phyloP scores from a whole-genome alignment of 2,329 filamentous ascomycete species.

The Thyridium curvatum region DNA sequence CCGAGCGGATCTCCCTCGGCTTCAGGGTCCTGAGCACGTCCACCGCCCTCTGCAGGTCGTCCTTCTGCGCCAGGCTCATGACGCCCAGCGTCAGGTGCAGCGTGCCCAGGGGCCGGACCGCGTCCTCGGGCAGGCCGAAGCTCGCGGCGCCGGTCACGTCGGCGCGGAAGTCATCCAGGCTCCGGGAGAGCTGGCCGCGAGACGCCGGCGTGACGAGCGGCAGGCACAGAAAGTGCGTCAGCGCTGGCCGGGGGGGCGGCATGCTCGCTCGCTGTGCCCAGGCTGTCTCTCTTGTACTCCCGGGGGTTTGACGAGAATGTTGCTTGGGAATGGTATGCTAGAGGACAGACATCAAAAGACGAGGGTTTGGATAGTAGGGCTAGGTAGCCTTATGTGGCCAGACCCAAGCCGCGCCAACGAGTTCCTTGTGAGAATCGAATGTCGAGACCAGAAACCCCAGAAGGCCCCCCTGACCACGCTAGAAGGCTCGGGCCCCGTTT shows the following conservation, averaged over 20 bases:
- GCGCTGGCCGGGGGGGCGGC: conserved; percentile 3
- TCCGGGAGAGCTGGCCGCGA: conserved; percentile 57
- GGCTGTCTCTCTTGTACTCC: too few relatives aligned
- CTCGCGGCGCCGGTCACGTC: conserved; percentile 41
- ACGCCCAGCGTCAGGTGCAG: conserved; percentile 84
- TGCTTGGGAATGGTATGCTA: too few relatives aligned
- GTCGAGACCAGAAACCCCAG: too few relatives aligned
- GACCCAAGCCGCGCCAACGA: too few relatives aligned
- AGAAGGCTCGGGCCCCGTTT: too few relatives aligned
- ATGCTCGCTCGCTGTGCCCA: not conserved
- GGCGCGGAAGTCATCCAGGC: conserved; percentile 54
- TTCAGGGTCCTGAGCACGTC: conserved; percentile 29
- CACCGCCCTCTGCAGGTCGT: conserved; percentile 30
- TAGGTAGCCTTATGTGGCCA: too few relatives aligned
- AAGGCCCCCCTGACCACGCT: too few relatives aligned
- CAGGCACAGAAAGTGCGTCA: conserved; percentile 71
- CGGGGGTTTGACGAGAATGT: too few relatives aligned
- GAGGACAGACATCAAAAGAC: too few relatives aligned
- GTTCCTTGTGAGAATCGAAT: too few relatives aligned
- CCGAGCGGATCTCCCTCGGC: conserved; percentile 31
- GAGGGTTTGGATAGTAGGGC: too few relatives aligned
- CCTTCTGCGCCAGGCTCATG: conserved; percentile 60
- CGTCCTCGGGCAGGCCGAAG: conserved; percentile 53
- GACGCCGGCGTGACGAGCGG: conserved; percentile 59
- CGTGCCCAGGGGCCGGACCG: conserved; percentile 71